Evolutionary conservation across 331 rosid species (phyloP), one percentile per base, ranked within the genome.

Genomic region (Dryas integrifolia): DNA sequence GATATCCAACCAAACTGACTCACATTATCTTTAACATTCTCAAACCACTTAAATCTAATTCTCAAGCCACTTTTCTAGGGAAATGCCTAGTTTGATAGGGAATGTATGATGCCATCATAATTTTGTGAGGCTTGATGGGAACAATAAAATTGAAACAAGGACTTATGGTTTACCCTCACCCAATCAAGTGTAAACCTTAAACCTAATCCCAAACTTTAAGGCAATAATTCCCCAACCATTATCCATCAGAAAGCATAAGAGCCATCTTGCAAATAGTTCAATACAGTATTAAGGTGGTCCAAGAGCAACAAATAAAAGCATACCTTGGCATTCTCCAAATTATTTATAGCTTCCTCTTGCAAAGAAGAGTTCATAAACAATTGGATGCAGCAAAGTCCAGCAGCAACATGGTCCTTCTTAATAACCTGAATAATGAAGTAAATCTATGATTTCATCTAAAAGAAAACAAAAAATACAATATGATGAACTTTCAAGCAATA

Each of bases 311-410:
- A 18, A 13, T 9, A 43, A 61, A 43, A 69, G 40, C 72, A 78
- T 69, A 91, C 98, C 98, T 94, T 94, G 44, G 98, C 95, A 84
- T 89, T 83, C 80, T 94, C 96, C 88, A 94, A 88, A 83, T 94
- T 95, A 70, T 86, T 85, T 76, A 89, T 85, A 85, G 98, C 98
- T 82, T 94, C 98, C 74, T 94, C 98, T 84, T 83, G 96, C 58
- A 86, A 80, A 73, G 79, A 75, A 80, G 97, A 91, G 77, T 94
- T 94, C 82, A 91, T 87, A 79, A 91, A 94, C 88, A 94, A 83
- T 84, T 94, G 97, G 80, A 94, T 91, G 85, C 98, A 89, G 83
- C 98, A 94, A 58, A 94, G 97, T 69, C 97, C 98, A 77, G 98
- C 92, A 55, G 96, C 97, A 68, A 94, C 92, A 63, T 91, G 97